Percentiles rank a stretch among this genome's conserved stretches.
Evolutionary conservation across 2,329 filamentous ascomycete genomes (phyloP).

Genomic region (Sarocladiaceae sp.): DNA sequence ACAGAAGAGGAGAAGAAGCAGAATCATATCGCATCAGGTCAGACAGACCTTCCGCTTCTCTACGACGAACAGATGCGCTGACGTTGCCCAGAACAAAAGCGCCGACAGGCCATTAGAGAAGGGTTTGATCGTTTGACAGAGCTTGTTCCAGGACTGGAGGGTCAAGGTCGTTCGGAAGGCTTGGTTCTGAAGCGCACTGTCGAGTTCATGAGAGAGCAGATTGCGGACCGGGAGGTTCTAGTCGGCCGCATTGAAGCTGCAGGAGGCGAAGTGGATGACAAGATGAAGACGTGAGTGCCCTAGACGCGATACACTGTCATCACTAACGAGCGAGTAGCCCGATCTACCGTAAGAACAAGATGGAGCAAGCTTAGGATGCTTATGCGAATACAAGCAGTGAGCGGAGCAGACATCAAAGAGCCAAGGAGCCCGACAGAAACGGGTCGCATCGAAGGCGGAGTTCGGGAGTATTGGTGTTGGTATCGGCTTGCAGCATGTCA

Average conservation of each 20-base stretch:
- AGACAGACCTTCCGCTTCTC: slow-evolving; percentile 10
- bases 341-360: neutral
- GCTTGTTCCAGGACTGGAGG: slow-evolving; percentile 76
- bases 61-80: neutral
- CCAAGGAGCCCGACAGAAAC: neutral
- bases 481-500: neutral
- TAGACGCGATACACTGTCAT: neutral
- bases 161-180: slow-evolving; percentile 80
- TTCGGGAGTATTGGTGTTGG: slow-evolving; percentile 2
- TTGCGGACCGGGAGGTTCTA: slow-evolving; percentile 54
- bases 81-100: slow-evolving; percentile 35
- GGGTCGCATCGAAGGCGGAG: neutral
- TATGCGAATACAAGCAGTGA: no score
- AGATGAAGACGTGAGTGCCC: slow-evolving; percentile 36
- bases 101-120: slow-evolving; percentile 65
- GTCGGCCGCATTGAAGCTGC: slow-evolving; percentile 54
- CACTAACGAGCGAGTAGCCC: neutral
- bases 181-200: slow-evolving; percentile 72
- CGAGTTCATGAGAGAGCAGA: slow-evolving; percentile 58
- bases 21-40: slow-evolving; percentile 52
- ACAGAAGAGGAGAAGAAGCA: slow-evolving; percentile 53
- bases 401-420: no score
- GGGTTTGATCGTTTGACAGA: slow-evolving; percentile 79
- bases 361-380: neutral
- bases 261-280: slow-evolving; percentile 51